Conservation (phyloP, 768 basidiomycete genomes). For the Leccinum disarticulatum region DNA sequence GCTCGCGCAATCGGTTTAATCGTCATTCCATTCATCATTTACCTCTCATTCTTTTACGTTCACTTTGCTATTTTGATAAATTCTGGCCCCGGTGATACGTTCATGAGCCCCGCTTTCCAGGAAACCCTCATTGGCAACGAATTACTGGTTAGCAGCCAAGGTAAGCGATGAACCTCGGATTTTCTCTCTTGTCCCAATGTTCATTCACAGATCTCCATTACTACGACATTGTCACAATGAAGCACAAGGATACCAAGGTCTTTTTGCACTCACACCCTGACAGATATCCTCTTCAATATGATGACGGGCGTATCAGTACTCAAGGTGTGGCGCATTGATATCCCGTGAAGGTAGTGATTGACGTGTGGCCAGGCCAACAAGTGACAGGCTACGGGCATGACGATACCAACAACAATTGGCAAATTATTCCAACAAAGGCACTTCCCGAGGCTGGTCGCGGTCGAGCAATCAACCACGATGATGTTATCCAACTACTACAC, state of each 20-base stretch:
- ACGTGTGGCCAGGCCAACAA: constrained; percentile 68
- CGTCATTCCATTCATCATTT: constrained; percentile 82
- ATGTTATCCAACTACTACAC: constrained; percentile 87
- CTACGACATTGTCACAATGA: constrained; percentile 82
- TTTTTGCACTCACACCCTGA: constrained; percentile 94
- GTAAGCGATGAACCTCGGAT: constrained; percentile 42
- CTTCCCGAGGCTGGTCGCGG: constrained; percentile 93
- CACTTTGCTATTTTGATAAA: constrained; percentile 87
- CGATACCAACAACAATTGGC: constrained; percentile 95
- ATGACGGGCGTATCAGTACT: constrained; percentile 92
- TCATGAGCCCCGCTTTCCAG: constrained; percentile 99
- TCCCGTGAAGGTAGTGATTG: neutral
- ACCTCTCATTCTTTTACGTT: constrained; percentile 93
- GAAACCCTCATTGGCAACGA: constrained; percentile 93
- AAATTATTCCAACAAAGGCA: constrained; percentile 91
- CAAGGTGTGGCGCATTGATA: constrained; percentile 54
- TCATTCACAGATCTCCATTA: constrained; percentile 82
- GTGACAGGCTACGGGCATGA: constrained; percentile 95
- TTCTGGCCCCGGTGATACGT: constrained; percentile 90
- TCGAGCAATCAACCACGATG: constrained; percentile 86
- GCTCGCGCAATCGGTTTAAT: constrained; percentile 87
- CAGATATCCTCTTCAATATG: constrained; percentile 88
- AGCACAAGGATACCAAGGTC: constrained; percentile 91
- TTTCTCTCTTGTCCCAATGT: neutral
- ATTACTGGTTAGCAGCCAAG: constrained; percentile 87